Conservation (phyloP, 2,329 filamentous ascomycete genomes). For the Ustilaginoidea virens region DNA sequence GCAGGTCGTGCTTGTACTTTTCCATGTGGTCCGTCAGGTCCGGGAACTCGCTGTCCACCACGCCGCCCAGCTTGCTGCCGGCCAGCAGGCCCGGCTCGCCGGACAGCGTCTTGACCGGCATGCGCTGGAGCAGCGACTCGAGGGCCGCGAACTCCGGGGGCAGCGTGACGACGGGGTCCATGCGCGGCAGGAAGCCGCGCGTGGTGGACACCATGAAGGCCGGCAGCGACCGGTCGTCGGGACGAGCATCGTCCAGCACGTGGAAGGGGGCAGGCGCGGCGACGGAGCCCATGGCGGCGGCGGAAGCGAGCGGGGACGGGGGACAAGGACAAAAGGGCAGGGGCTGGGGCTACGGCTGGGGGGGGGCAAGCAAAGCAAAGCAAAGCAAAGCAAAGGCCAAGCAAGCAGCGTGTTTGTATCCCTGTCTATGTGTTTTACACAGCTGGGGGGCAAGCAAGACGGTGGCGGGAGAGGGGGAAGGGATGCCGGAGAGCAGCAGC, state of each 20-base stretch:
- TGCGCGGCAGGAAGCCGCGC: constrained; percentile 58
- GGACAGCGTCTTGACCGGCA: constrained; percentile 63
- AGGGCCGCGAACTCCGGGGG: constrained; percentile 60
- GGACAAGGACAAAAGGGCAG: neutral
- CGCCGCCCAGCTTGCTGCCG: constrained; percentile 54
- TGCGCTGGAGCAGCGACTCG: constrained; percentile 55
- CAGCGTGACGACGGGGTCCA: constrained; percentile 44
- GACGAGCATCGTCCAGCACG: constrained; percentile 47
- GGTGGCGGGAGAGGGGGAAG: too few relatives aligned
- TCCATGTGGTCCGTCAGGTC: constrained; percentile 63
- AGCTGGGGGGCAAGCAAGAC: too few relatives aligned
- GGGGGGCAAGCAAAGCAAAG: neutral
- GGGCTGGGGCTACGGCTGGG: too few relatives aligned
- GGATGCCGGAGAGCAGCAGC: too few relatives aligned
- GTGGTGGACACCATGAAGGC: constrained; percentile 69
- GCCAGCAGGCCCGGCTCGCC: constrained; percentile 68
- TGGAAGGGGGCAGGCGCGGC: constrained; percentile 28
- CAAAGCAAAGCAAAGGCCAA: too few relatives aligned
- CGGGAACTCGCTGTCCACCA: constrained; percentile 58
- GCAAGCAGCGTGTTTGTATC: too few relatives aligned
- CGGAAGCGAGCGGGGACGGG: neutral
- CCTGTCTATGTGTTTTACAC: too few relatives aligned
- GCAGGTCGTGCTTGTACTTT: constrained; percentile 56
- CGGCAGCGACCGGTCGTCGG: constrained; percentile 46
- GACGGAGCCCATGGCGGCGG: constrained; percentile 29